phyloP scores from a whole-genome alignment of 2,329 filamentous ascomycete genomes.

The Xylaria multiplex region DNA sequence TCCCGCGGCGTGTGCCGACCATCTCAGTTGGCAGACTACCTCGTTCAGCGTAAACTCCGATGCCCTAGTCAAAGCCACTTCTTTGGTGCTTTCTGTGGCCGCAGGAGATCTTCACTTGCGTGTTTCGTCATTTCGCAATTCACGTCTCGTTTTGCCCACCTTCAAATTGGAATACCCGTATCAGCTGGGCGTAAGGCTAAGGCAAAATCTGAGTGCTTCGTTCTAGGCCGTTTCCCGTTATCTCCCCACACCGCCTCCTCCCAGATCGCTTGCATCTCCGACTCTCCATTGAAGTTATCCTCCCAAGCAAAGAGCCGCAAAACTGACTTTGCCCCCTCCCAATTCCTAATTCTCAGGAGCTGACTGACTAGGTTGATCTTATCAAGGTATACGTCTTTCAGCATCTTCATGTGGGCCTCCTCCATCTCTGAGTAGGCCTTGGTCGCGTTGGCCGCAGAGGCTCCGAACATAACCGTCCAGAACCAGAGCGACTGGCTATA shows the following conservation, averaged over 20 bases:
- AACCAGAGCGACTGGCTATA: constrained; percentile 58
- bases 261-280: constrained; percentile 55
- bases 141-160: constrained; percentile 1
- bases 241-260: constrained; percentile 52
- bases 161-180: constrained; percentile 19
- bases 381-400: constrained; percentile 53
- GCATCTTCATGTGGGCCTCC: constrained; percentile 52
- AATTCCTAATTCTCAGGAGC: constrained; percentile 52
- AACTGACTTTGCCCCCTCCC: constrained; percentile 52
- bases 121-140: constrained; percentile 16
- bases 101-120: neutral
- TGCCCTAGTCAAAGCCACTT: neutral
- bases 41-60: neutral
- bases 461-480: constrained; percentile 59
- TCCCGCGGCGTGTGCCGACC: constrained; percentile 8
- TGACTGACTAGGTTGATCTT: constrained; percentile 55
- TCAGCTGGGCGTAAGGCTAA: constrained; percentile 29
- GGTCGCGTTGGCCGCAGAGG: constrained; percentile 54
- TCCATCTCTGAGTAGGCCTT: constrained; percentile 51
- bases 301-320: constrained; percentile 54
- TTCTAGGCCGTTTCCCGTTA: constrained; percentile 36
- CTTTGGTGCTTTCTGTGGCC: constrained; percentile 8
- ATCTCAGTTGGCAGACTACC: constrained; percentile 10
- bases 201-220: constrained; percentile 28
- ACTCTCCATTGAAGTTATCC: constrained; percentile 54